Evolutionary conservation across 441 rosid species (phyloP), one percentile per base, ranked within the genome.

Genomic region (Populus hybrid): DNA sequence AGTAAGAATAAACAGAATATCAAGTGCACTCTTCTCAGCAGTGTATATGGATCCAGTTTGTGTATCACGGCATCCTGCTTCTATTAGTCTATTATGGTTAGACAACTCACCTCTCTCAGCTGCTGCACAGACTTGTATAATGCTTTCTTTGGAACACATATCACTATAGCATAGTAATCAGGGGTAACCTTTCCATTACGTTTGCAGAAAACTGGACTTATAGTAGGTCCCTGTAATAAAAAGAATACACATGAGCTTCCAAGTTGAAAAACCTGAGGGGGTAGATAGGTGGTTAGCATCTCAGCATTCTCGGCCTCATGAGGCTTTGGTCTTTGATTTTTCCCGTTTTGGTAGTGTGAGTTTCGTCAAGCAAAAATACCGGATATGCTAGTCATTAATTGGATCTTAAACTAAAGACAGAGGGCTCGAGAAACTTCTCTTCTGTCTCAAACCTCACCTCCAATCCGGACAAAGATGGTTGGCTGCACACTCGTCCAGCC

Each of bases 71-170:
- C 1, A 21, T 26, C 10, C 11, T 12, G 31, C 0, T 11, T 10
- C 18, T 26, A 3, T 4, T 26, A 24, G 42, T 66, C 10, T 14
- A 66, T 66, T 28, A 67, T 11, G 33, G 9, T 64, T 11, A 0
- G 20, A 69, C 10, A 40, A 86, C 94, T 90, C 75, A 93, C 99
- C 61, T 90, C 92, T 88, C 99, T 87, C 78, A 96, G 86, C 80
- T 96, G 98, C 85, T 92, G 94, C 68, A 96, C 92, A 50, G 98
- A 96, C 74, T 86, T 83, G 82, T 96, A 94, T 8, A 96, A 80
- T 26, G 88, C 89, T 83, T 87, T 92, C 76, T 93, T 92, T 0
- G 99, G 98, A 11, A 93, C 89, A 74, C 98, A 96, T 7, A 96
- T 92, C 84, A 90, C 94, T 2, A 93, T 88, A 66, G 98, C 99